Evolutionary conservation across 2,329 filamentous ascomycete genomes (phyloP), one percentile per base, ranked within the genome.

Genomic region (Exophiala spinifera): DNA sequence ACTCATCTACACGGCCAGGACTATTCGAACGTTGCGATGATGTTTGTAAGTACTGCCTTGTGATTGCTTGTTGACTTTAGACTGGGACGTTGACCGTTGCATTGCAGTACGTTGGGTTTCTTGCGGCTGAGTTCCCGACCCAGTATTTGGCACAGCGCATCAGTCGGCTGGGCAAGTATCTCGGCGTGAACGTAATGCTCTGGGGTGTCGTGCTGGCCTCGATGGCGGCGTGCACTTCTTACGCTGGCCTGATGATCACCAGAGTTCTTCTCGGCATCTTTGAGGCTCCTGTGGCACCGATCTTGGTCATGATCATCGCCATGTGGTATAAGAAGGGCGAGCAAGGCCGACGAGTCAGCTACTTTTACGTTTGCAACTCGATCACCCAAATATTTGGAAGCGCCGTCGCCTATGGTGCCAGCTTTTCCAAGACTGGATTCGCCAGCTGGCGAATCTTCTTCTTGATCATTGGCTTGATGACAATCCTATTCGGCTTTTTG

Each of bases 11-110:
- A 66, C 1, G 64, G 69, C 13, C 68, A 69, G 1, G 67, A 81
- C 48, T 83, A 82, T 56, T 73, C 72, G 44, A 81, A 79, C 78
- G 72, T 81, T n/a, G 76, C 77, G 1, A 77, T 73, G 19, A 76
- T 82, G 3, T 82, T 82, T 63, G 42, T 44, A 44, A 44, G 42
- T 44, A 7, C 11, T 25, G 7, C 20, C n/a, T 15, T n/a, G 19
- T n/a, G 20, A 13, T 25, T 23, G 23, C 20, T 13, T 14, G 21
- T 14, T 42, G 28, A 11, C 3, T 15, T 23, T 25, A 8, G 6
- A 28, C 20, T 11, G 10, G 6, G 14, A 1, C 11, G 4, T 25
- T 42, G 15, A 42, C 13, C 21, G 11, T 44, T 44, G 20, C 7
- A 8, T 14, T 44, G 14, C 23, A 44, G 42, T 82, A 81, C 56